Evolutionary conservation across 2,329 filamentous ascomycete species (phyloP).

Genomic region (Ilyonectria robusta): DNA sequence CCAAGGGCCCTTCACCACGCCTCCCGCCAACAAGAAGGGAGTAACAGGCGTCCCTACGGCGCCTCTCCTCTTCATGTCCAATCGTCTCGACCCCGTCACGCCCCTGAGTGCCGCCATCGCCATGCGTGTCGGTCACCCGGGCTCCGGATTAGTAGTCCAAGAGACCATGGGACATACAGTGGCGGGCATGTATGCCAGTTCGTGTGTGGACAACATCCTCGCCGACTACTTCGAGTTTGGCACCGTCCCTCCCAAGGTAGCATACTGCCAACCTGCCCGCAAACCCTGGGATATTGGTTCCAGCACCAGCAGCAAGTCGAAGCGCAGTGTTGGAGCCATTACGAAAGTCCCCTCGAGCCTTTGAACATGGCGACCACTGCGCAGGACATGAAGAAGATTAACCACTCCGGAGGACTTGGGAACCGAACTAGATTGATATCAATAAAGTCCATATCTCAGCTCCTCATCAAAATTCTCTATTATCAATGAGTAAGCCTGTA

Average conservation of each 20-base stretch:
- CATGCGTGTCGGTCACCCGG: constrained; percentile 3
- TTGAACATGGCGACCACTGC: not conserved
- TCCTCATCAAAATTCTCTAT: too few relatives aligned
- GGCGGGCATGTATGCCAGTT: not conserved
- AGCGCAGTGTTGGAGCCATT: not conserved
- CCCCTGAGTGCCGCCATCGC: not conserved
- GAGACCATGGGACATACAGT: constrained; percentile 3
- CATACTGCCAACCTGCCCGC: not conserved
- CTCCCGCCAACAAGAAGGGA: not conserved
- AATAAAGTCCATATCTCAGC: too few relatives aligned
- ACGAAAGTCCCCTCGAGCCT: not conserved
- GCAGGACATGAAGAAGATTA: too few relatives aligned
- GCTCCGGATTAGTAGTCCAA: not conserved
- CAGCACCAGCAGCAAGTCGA: not conserved
- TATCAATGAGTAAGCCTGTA: too few relatives aligned
- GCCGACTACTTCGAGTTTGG: constrained; percentile 5
- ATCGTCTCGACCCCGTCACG: constrained; percentile 6
- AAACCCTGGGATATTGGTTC: not conserved
- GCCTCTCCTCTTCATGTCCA: not conserved
- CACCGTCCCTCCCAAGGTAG: not conserved
- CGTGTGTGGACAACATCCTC: not conserved
- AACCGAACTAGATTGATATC: too few relatives aligned
- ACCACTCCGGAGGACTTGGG: too few relatives aligned
- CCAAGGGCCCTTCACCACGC: not conserved
- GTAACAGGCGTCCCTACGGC: not conserved